Evolutionary conservation across 176 grass and related monocot genomes (phyloP).

Genomic region (Alopecurus myosuroides): DNA sequence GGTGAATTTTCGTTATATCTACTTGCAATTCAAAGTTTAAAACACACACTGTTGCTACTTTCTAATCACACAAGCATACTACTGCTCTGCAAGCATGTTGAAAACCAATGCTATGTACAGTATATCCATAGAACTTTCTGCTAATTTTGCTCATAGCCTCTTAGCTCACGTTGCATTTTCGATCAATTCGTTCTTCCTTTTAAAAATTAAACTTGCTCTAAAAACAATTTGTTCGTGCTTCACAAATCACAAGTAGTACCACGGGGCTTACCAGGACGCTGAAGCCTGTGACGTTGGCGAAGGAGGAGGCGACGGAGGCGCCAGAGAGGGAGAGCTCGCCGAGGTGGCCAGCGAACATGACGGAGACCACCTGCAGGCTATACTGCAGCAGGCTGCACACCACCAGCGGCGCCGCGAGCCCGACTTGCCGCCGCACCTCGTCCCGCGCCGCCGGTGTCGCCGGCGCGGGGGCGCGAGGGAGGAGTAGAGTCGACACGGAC

Average conservation of each 20-base stretch:
- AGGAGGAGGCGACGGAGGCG: conserved; percentile 60
- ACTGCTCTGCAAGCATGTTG: background rate
- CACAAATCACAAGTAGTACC: background rate
- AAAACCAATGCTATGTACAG: background rate
- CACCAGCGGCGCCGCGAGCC: conserved; percentile 58
- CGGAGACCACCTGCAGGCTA: conserved; percentile 55
- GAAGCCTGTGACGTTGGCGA: conserved; percentile 75
- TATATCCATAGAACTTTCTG: background rate
- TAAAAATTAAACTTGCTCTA: background rate
- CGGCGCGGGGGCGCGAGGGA: background rate
- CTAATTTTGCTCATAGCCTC: background rate
- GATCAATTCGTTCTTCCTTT: background rate
- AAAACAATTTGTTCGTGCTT: background rate
- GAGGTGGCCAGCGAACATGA: conserved; percentile 75
- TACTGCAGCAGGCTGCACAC: conserved; percentile 59
- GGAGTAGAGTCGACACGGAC: conserved; percentile 17
- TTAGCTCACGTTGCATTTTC: background rate
- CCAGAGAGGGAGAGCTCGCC: conserved; percentile 54
- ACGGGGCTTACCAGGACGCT: conserved; percentile 44
- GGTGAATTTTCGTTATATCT: background rate
- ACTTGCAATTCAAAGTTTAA: background rate
- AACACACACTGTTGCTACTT: background rate
- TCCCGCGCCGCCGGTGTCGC: background rate
- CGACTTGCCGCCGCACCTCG: conserved; percentile 41
- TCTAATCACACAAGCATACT: background rate